Conservation (phyloP, 192 early-diverging fungal genomes). For the Backusella macrospora region DNA sequence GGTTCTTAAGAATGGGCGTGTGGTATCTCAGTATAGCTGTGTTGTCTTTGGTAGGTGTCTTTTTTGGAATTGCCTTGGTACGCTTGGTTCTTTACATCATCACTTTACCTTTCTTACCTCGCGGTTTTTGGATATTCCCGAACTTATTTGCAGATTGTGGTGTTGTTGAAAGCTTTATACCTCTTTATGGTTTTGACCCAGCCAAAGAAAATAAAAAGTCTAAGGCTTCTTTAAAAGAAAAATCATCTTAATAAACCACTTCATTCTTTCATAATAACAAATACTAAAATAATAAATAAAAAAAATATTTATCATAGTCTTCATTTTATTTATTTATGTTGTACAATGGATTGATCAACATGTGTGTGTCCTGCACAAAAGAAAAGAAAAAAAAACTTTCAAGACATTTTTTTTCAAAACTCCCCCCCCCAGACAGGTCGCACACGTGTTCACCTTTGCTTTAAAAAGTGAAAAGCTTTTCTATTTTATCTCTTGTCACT, state of each 20-base stretch:
- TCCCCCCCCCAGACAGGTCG: neutral
- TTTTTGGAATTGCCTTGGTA: conserved; percentile 86
- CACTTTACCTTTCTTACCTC: conserved; percentile 68
- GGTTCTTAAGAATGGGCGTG: conserved; percentile 75
- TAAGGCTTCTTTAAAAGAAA: neutral
- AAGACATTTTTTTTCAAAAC: neutral
- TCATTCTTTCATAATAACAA: conserved; percentile 10
- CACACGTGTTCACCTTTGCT: neutral
- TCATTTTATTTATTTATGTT: neutral
- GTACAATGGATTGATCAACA: neutral
- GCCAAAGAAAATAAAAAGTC: conserved; percentile 46
- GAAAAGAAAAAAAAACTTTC: neutral
- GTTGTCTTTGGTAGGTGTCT: conserved; percentile 83
- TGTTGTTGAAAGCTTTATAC: conserved; percentile 91
- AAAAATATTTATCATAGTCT: neutral
- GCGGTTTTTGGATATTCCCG: conserved; percentile 96
- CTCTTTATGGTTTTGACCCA: conserved; percentile 84
- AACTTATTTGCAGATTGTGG: conserved; percentile 97
- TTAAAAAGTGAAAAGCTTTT: too few species aligned
- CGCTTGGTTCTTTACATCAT: conserved; percentile 86
- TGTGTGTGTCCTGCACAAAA: neutral
- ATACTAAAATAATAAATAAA: neutral
- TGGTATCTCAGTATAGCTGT: conserved; percentile 88
- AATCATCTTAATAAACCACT: neutral
- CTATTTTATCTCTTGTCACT: neutral